phyloP scores from a whole-genome alignment of 2,329 filamentous ascomycete genomes.

The Apiospora rasikravindrae region DNA sequence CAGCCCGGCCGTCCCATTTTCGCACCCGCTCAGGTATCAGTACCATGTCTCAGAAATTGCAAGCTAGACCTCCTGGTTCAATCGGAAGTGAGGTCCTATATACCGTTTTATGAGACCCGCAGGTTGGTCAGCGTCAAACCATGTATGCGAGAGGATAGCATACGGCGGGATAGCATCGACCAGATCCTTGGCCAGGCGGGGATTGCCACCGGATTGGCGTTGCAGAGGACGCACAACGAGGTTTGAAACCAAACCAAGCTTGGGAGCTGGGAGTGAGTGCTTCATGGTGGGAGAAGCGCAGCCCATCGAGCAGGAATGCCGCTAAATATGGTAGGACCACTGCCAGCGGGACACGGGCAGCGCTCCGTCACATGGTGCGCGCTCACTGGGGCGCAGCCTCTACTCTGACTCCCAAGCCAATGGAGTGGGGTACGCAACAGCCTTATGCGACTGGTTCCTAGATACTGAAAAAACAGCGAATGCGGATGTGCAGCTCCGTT shows the following conservation, averaged over 20 bases:
- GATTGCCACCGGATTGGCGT: neutral
- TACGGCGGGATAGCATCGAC: neutral
- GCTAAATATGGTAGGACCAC: neutral
- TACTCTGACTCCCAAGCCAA: neutral
- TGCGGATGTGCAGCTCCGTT: neutral
- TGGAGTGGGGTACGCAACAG: neutral
- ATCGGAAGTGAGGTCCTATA: slow-evolving; percentile 1
- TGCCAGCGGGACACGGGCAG: neutral
- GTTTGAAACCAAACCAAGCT: neutral
- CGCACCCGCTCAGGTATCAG: neutral
- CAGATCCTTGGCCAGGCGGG: neutral
- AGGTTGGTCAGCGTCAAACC: neutral
- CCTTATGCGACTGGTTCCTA: no score
- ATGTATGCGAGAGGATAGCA: neutral
- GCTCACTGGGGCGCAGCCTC: neutral
- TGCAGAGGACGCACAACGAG: neutral
- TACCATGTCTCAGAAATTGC: slow-evolving; percentile 3
- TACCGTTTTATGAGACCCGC: slow-evolving; percentile 2
- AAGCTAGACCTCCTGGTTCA: neutral
- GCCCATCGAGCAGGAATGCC: neutral
- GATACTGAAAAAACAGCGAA: slow-evolving; percentile 4
- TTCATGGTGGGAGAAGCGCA: neutral
- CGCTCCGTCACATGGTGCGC: neutral
- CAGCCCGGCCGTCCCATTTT: neutral
- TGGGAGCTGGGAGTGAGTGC: neutral